These are phyloP conservation scores for Fistulifera pelliculosa DNA, from an alignment of 108 stramenopile species.

Conservation along the genomic window DNA sequence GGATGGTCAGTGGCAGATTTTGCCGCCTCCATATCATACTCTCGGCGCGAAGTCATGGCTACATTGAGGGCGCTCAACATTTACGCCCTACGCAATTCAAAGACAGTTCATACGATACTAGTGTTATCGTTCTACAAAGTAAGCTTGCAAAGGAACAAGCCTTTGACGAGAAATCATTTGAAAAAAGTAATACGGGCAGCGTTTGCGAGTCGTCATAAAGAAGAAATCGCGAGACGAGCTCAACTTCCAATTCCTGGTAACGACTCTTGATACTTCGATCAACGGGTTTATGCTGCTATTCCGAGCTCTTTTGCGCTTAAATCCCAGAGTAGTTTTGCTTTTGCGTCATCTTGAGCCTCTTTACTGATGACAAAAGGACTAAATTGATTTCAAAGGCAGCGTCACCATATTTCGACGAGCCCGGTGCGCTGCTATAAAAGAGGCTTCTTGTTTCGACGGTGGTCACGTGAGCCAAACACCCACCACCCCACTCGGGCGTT, in stretches of 20 bases:
- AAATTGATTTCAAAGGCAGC: slow-evolving; percentile 68
- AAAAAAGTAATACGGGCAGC: neutral
- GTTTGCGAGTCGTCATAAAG: slow-evolving; percentile 3
- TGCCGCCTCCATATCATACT: slow-evolving; percentile 34
- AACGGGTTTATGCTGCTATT: neutral
- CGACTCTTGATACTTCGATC: too few species aligned
- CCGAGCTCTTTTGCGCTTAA: slow-evolving; percentile 9
- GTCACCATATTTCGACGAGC: slow-evolving; percentile 69
- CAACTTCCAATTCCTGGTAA: too few species aligned
- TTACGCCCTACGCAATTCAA: slow-evolving; percentile 64
- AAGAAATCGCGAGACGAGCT: neutral
- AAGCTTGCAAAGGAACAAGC: neutral
- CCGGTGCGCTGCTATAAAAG: slow-evolving; percentile 57
- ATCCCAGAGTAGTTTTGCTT: slow-evolving; percentile 65
- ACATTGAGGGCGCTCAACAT: slow-evolving; percentile 71
- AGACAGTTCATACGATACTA: slow-evolving; percentile 51
- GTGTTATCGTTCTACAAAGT: slow-evolving; percentile 55
- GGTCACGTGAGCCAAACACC: slow-evolving; percentile 71
- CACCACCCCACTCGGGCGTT: slow-evolving; percentile 63
- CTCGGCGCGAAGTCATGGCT: slow-evolving; percentile 53
- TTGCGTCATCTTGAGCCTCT: slow-evolving; percentile 63
- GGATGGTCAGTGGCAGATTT: neutral
- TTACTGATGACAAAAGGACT: slow-evolving; percentile 36
- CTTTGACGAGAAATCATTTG: neutral
- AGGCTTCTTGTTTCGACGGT: slow-evolving; percentile 30